Base-by-base conservation (phyloP, 495 filamentous ascomycete genomes). In the Xylaria intraflava region DNA sequence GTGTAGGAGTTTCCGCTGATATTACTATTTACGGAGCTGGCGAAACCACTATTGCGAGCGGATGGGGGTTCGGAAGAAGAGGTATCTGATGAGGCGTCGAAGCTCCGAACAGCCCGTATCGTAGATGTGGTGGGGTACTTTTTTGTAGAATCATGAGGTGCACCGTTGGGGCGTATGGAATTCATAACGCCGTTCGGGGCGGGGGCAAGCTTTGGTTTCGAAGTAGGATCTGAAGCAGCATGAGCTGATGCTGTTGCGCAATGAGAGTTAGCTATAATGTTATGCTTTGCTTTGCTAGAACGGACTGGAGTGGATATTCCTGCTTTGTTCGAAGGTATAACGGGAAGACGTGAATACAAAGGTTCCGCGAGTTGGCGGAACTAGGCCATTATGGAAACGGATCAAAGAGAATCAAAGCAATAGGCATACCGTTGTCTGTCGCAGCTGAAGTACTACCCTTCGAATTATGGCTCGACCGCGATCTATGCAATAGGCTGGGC, bases 11-110 rank as follows among this genome's bases (percentile, higher is more conserved):
- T 62, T 46, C 65, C 67, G 61, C 72, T 78, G 49, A 64, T 53
- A 53, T 65, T 74, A 62, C 75, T 78, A 42, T 69, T 70, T 22
- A 72, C 55, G 9, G 73, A 76, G 61, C 73, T 76, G 30, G 75
- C 74, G 31, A 76, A 71, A n/a, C 65, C 68, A 39, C 72, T 75
- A 53, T 72, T 68, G 36, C 69, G 62, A 26, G 69, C 65, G 35
- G 64, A 65, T 11, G 59, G 62, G 6, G 64, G 59, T 8, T 62
- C 64, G 12, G 56, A 58, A 46, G 41, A 69, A 36, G 59, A 66
- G 41, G n/a, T 56, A 30, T 68, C 59, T 22, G 72, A 72, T 35
- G 65, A 59, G 24, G 51, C 64, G 50, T 77, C 72, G 55, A 69
- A 69, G 64, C 69, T 75, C 29, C 62, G 65, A 40, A 78, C 73